phyloP scores from a whole-genome alignment of 2,329 filamentous ascomycete genomes.

The Pyrenophora seminiperda region DNA sequence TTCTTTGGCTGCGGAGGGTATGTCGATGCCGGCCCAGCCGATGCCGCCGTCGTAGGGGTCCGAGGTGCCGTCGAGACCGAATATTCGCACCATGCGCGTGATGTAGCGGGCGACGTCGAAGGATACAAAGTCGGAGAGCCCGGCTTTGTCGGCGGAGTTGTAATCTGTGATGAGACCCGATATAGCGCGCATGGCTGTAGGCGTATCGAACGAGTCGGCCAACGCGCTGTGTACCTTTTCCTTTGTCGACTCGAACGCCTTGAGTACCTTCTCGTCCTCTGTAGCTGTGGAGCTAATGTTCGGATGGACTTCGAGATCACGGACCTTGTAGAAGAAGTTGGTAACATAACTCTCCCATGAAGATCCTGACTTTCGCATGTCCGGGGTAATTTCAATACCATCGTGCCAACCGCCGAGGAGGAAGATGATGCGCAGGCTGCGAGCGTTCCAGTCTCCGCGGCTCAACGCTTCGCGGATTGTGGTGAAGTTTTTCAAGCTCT shows the following conservation, averaged over 20 bases:
- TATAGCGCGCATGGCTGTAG: constrained; percentile 76
- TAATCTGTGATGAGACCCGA: constrained; percentile 77
- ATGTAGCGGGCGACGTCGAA: constrained; percentile 73
- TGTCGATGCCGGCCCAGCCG: constrained; percentile 69
- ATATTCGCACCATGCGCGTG: constrained; percentile 80
- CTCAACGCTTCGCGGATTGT: constrained; percentile 84
- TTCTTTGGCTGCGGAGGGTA: constrained; percentile 63
- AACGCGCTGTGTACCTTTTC: constrained; percentile 68
- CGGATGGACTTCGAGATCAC: constrained; percentile 53
- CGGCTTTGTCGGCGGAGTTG: constrained; percentile 59
- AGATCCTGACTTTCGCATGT: constrained; percentile 74
- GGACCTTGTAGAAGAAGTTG: constrained; percentile 67
- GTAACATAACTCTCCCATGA: constrained; percentile 82
- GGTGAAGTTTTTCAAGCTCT: constrained; percentile 93
- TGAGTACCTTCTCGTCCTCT: constrained; percentile 52
- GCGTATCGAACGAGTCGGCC: constrained; percentile 86
- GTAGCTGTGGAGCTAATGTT: constrained; percentile 36
- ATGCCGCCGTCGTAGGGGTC: constrained; percentile 54
- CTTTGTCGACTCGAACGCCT: constrained; percentile 60
- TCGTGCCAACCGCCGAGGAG: constrained; percentile 88
- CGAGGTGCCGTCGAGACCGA: constrained; percentile 72
- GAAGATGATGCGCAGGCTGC: constrained; percentile 83
- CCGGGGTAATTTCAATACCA: constrained; percentile 86
- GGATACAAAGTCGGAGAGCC: constrained; percentile 54
- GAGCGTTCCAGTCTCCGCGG: constrained; percentile 72